Base-by-base conservation (phyloP, 768 basidiomycete species). In the Inosperma sp. region DNA sequence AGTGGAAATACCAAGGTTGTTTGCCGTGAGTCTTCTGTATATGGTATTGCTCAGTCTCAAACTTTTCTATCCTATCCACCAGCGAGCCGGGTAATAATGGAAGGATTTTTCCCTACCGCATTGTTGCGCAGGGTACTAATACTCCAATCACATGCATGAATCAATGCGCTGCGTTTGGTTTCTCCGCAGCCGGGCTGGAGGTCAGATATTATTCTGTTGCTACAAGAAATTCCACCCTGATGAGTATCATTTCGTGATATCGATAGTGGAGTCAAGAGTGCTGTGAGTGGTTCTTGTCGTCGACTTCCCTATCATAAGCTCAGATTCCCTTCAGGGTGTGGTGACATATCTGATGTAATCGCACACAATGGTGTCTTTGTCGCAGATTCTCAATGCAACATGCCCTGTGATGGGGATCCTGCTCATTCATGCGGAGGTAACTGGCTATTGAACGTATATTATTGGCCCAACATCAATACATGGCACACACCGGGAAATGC, bases 361-460 rank as follows among this genome's bases (percentile, higher is more conserved):
- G 57, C 59, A 0, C 64, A 65, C n/a, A 65, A 67, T 17, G 71
- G 69, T 29, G 65, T 66, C 13, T 68, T 73, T 45, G 74, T 71
- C 0, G 59, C 59, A 9, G 74, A 73, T 42, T 61, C 63, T 22
- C 73, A 78, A 51, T 79, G 78, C 52, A 69, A 61, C 26, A 65
- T 72, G 19, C 69, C 82, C 23, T 89, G 87, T 65, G 75, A 84
- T 62, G n/a, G n/a, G n/a, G n/a, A n/a, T n/a, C n/a, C n/a, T n/a
- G n/a, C n/a, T n/a, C n/a, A n/a, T n/a, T n/a, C 84, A 0, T 89
- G 88, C 59, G 88, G 88, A 41, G 79, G 76, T 25, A 73, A 72
- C 1, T 65, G 71, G 22, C 73, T 78, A 22, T 63, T 88, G n/a
- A 70, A 71, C 27, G 75, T 77, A 23, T 86, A 81, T 53, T 72